Evolutionary conservation across 495 filamentous ascomycete genomes (phyloP).

Genomic region (Lindgomyces ingoldianus): DNA sequence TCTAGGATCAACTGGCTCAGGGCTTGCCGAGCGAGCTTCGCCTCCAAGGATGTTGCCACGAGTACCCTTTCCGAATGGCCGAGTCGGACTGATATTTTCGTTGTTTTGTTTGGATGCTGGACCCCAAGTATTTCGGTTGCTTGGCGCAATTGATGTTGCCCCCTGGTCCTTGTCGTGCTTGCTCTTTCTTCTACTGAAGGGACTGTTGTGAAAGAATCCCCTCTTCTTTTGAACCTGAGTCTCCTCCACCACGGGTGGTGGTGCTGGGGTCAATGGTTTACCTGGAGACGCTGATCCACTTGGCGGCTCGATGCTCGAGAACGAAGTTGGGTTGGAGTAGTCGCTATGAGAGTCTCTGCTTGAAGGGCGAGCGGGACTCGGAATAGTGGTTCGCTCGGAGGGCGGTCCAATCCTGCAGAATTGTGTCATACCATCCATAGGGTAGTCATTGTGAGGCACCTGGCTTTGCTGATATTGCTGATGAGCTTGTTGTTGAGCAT

Average conservation of each 20-base stretch:
- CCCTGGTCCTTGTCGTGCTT: constrained; percentile 74
- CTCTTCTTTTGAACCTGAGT: constrained; percentile 78
- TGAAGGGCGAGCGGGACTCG: constrained; percentile 72
- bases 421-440: constrained; percentile 98
- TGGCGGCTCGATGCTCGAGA: constrained; percentile 67
- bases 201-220: constrained; percentile 94
- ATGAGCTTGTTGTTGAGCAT: constrained; percentile 43
- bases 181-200: constrained; percentile 92
- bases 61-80: constrained; percentile 28
- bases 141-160: constrained; percentile 35
- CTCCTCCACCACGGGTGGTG: constrained; percentile 50
- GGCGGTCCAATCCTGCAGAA: constrained; percentile 85
- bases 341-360: constrained; percentile 93
- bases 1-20: constrained; percentile 89
- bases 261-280: constrained; percentile 59
- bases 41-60: constrained; percentile 33
- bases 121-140: constrained; percentile 65
- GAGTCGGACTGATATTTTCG: constrained; percentile 44
- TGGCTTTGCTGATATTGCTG: constrained; percentile 51
- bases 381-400: constrained; percentile 78
- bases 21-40: constrained; percentile 55
- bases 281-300: constrained; percentile 68
- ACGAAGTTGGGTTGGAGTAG: constrained; percentile 83
- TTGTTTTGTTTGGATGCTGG: constrained; percentile 44
- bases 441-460: constrained; percentile 91